Evolutionary conservation across 202 grass and related monocot genomes (phyloP).

Genomic region (Panicum virgatum): DNA sequence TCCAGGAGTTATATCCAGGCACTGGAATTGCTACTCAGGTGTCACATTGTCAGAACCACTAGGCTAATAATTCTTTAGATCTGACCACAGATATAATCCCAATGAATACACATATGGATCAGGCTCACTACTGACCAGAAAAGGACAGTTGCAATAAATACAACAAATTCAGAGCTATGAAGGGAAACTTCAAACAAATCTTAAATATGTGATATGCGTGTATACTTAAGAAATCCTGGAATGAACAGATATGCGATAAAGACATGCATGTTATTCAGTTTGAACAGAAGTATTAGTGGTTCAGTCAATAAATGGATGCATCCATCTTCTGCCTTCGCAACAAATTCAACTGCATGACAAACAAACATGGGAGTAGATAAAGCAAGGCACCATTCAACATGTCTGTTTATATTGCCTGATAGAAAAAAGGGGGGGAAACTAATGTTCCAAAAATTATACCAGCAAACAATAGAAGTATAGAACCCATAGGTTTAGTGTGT

Average conservation of each 20-base stretch:
- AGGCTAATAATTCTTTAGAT: too few species aligned
- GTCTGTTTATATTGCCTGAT: slow-evolving; percentile 5
- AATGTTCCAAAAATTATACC: neutral
- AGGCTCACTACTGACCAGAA: neutral
- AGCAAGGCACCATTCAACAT: slow-evolving; percentile 9
- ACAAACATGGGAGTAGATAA: neutral
- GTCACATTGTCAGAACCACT: too few species aligned
- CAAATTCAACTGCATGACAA: slow-evolving; percentile 7
- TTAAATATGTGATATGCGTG: neutral
- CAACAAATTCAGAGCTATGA: neutral
- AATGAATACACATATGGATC: neutral
- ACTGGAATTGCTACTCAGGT: too few species aligned
- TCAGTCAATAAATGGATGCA: slow-evolving; percentile 12
- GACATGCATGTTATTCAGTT: slow-evolving; percentile 9
- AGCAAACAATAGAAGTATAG: neutral
- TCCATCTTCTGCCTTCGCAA: slow-evolving; percentile 12
- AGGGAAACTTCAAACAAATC: neutral
- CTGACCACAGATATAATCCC: slow-evolving; percentile 13
- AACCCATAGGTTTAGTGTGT: neutral
- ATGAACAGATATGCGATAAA: neutral
- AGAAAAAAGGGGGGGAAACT: too few species aligned
- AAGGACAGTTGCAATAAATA: neutral
- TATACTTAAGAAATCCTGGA: neutral
- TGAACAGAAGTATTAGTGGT: slow-evolving; percentile 3
- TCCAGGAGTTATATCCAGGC: too few species aligned